phyloP scores from a whole-genome alignment of 495 filamentous ascomycete genomes.

The Penicillium mononematosum region DNA sequence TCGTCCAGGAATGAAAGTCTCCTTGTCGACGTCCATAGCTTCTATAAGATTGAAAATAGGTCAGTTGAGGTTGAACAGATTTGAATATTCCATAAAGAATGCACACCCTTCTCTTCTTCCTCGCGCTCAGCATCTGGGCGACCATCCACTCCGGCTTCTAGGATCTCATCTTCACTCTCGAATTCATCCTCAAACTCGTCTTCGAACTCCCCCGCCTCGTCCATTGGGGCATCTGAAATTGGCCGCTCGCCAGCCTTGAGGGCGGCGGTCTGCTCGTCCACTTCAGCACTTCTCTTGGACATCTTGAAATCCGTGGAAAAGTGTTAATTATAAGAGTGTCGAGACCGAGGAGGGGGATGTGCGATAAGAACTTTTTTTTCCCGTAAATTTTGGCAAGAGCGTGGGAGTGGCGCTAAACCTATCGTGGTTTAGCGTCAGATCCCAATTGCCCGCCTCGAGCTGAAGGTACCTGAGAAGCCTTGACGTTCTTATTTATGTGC shows the following conservation, averaged over 20 bases:
- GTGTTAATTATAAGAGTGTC: slow-evolving; percentile 6
- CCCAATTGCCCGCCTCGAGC: slow-evolving; percentile 27
- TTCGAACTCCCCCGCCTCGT: slow-evolving; percentile 85
- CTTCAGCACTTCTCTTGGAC: slow-evolving; percentile 67
- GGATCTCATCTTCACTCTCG: slow-evolving; percentile 92
- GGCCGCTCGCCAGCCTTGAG: slow-evolving; percentile 72
- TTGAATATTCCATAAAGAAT: not conserved
- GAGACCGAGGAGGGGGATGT: slow-evolving; percentile 14
- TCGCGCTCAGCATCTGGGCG: slow-evolving; percentile 89
- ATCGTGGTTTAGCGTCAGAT: slow-evolving; percentile 45
- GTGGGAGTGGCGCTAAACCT: slow-evolving; percentile 34
- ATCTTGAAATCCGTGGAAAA: slow-evolving; percentile 43
- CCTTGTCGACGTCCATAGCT: slow-evolving; percentile 87
- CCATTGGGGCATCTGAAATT: slow-evolving; percentile 40
- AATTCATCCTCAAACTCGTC: slow-evolving; percentile 97
- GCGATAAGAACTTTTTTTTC: slow-evolving; percentile 41
- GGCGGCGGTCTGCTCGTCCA: slow-evolving; percentile 54
- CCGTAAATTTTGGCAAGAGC: slow-evolving; percentile 30
- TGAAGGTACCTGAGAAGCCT: slow-evolving; percentile 19
- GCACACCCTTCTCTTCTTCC: slow-evolving; percentile 71
- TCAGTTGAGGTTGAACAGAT: slow-evolving; percentile 9
- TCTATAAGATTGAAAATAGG: slow-evolving; percentile 38
- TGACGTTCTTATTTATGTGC: slow-evolving; percentile 5
- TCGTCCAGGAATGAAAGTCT: slow-evolving; percentile 90
- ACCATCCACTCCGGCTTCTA: slow-evolving; percentile 93